A percentile compares a stretch with the other conserved stretches of the same genome.
phyloP scores from a whole-genome alignment of 176 grass and related monocot genomes.

The Panicum miliaceum region DNA sequence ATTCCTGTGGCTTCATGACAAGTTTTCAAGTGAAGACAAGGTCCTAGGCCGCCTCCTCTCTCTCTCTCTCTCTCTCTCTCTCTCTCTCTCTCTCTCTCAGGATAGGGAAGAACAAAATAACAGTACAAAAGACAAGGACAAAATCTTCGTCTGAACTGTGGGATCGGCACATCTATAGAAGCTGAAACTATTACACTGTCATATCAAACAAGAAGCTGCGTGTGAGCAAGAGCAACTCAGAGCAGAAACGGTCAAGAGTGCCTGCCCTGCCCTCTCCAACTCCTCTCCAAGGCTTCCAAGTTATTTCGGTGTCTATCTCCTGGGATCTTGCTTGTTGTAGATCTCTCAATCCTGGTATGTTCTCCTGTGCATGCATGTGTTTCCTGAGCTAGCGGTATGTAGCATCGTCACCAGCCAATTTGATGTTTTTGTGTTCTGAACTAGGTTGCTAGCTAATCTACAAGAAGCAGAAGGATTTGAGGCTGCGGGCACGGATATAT shows the following conservation, averaged over 20 bases:
- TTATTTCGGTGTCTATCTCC: background rate
- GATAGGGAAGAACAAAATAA: constrained; percentile 26
- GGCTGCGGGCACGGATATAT: background rate
- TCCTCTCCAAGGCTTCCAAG: background rate
- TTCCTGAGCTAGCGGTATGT: background rate
- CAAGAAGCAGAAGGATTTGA: background rate
- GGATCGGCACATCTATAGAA: constrained; percentile 37
- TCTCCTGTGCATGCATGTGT: background rate
- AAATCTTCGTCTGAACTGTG: constrained; percentile 45
- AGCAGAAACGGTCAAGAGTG: constrained; percentile 28
- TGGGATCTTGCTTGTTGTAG: constrained; percentile 31
- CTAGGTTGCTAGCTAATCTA: background rate
- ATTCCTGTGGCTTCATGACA: constrained; percentile 55
- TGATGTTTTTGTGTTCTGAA: constrained; percentile 24
- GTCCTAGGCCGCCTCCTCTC: background rate
- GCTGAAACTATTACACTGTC: constrained; percentile 22
- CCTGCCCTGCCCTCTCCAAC: background rate
- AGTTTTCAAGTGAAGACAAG: constrained; percentile 56
- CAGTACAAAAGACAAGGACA: constrained; percentile 39
- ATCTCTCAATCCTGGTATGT: constrained; percentile 33
- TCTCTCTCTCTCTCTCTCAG: constrained; percentile 9
- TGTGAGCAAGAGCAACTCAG: constrained; percentile 29
- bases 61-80: background rate
- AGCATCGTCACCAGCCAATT: background rate
- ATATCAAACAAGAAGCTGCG: constrained; percentile 51